A percentile compares a stretch with the other conserved stretches of the same genome.
phyloP scores from a whole-genome alignment of 1,284 basidiomycete species.

The Puccinia triticina region DNA sequence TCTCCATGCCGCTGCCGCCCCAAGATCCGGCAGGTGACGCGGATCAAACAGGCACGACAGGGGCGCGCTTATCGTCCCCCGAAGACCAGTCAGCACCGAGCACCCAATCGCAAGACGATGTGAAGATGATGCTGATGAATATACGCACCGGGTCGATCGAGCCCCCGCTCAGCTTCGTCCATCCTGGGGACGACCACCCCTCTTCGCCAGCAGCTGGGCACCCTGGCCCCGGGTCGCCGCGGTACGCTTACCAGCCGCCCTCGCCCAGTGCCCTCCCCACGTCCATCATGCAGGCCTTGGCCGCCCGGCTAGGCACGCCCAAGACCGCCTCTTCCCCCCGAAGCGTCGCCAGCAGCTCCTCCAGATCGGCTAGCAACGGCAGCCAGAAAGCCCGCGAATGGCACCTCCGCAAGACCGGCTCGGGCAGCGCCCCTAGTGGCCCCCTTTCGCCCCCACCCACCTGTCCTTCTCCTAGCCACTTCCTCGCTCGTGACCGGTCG shows the following conservation, averaged over 20 bases:
- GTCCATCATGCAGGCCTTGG: slow-evolving; percentile 14
- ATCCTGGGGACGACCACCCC: not conserved
- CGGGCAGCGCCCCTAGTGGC: not conserved
- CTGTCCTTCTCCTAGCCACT: not conserved
- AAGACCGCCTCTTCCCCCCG: not conserved
- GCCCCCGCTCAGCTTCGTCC: not conserved
- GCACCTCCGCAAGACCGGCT: not conserved
- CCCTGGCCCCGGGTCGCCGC: not conserved
- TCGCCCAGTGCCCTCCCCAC: slow-evolving; percentile 39
- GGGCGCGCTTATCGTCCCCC: not conserved
- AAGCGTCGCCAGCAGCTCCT: slow-evolving; percentile 4
- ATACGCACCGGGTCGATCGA: slow-evolving; percentile 4
- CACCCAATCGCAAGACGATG: slow-evolving; percentile 17
- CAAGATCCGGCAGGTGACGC: not conserved
- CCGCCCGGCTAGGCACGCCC: slow-evolving; percentile 1
- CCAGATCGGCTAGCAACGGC: not conserved
- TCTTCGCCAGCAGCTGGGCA: not conserved
- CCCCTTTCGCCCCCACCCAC: slow-evolving; percentile 5
- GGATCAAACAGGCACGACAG: not conserved
- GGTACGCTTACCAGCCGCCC: slow-evolving; percentile 23
- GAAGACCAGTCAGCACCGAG: slow-evolving; percentile 3
- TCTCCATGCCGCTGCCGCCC: not conserved
- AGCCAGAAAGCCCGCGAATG: not conserved
- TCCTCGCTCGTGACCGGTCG: not conserved
- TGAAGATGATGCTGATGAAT: slow-evolving; percentile 14